Percentiles rank a stretch among this genome's conserved stretches.
phyloP scores from a whole-genome alignment of 148 eudicot species.

The Silene uniflora region DNA sequence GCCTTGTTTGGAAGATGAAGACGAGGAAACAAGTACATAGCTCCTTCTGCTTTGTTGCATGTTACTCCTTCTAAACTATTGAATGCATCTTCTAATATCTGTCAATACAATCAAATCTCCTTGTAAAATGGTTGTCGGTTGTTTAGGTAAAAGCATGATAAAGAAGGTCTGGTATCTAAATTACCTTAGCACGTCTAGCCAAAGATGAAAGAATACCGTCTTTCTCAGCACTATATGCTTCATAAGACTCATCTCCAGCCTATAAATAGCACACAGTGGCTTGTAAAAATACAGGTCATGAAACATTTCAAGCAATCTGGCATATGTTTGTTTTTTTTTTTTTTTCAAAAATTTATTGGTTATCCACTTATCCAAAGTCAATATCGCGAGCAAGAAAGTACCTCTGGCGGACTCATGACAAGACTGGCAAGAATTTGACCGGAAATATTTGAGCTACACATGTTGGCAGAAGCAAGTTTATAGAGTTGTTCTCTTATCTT shows the following conservation, averaged over 20 bases:
- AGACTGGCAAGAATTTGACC: slow-evolving; percentile 96
- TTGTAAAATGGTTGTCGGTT: not conserved
- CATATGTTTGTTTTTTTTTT: too few relatives aligned
- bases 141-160: not conserved
- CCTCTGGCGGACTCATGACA: slow-evolving; percentile 95
- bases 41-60: slow-evolving; percentile 94
- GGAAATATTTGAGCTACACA: slow-evolving; percentile 73
- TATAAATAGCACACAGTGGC: slow-evolving; percentile 22
- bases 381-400: slow-evolving; percentile 18
- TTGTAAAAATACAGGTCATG: not conserved
- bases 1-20: slow-evolving; percentile 72
- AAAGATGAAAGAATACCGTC: slow-evolving; percentile 79
- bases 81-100: slow-evolving; percentile 83
- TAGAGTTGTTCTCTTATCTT: slow-evolving; percentile 83
- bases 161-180: not conserved
- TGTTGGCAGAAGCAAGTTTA: slow-evolving; percentile 83
- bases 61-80: slow-evolving; percentile 83
- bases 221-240: slow-evolving; percentile 68
- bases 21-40: slow-evolving; percentile 92
- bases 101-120: not conserved
- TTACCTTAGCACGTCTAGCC: slow-evolving; percentile 93
- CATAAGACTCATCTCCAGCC: slow-evolving; percentile 95
- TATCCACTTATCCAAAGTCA: not conserved
- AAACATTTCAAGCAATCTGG: too few relatives aligned
- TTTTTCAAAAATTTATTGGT: not conserved